Conservation (phyloP, 2,329 filamentous ascomycete genomes). For the Colletotrichum destructivum region DNA sequence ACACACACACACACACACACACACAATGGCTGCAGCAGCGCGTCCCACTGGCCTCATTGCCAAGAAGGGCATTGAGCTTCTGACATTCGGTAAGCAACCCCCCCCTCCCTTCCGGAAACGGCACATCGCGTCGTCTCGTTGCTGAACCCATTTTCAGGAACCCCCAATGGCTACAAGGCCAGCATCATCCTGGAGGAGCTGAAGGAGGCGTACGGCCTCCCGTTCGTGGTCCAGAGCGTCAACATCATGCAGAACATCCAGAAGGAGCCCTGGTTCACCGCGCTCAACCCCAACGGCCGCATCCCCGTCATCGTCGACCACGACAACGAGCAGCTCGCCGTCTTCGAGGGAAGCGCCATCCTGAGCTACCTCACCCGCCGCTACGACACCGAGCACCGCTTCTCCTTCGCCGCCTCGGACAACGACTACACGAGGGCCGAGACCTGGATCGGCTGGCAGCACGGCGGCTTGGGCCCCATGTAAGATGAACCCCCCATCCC, state of each 20-base stretch:
- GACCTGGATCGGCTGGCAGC: constrained; percentile 78
- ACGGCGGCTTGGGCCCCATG: constrained; percentile 80
- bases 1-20: not conserved
- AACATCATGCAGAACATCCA: constrained; percentile 75
- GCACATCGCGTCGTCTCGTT: constrained; percentile 27
- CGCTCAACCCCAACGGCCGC: constrained; percentile 74
- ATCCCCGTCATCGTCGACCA: constrained; percentile 79
- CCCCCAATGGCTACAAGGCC: constrained; percentile 70
- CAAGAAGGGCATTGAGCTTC: constrained; percentile 75
- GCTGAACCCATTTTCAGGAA: constrained; percentile 51
- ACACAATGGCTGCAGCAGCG: constrained; percentile 22
- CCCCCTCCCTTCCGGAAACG: constrained; percentile 45
- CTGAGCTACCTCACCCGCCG: constrained; percentile 80
- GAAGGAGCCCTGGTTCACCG: constrained; percentile 77
- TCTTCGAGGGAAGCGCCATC: constrained; percentile 84
- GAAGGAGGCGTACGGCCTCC: constrained; percentile 73
- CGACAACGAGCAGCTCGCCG: constrained; percentile 70
- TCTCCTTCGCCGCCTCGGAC: constrained; percentile 56
- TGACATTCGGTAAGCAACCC: constrained; percentile 61
- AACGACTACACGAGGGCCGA: constrained; percentile 53
- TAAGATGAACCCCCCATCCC: constrained; percentile 33
- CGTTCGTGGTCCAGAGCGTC: constrained; percentile 67
- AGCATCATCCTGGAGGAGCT: constrained; percentile 77
- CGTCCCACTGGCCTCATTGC: constrained; percentile 69
- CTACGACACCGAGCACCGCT: constrained; percentile 73